phyloP scores from a whole-genome alignment of 192 early-diverging fungal species.

The Backusella parvicylindrica region DNA sequence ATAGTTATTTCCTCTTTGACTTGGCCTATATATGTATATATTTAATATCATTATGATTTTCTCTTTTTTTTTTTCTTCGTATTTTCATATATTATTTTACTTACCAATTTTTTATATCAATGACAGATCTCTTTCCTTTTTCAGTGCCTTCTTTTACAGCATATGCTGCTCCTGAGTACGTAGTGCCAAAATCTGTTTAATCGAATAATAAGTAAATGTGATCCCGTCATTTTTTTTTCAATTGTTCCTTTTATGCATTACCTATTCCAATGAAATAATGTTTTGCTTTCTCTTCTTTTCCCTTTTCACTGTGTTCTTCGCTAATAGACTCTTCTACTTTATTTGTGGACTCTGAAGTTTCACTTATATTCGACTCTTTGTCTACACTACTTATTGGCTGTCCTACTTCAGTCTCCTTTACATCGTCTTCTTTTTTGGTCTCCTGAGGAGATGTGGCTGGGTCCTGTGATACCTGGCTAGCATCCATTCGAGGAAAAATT shows the following conservation, averaged over 20 bases:
- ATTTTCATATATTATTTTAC: not conserved
- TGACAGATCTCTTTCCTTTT: not conserved
- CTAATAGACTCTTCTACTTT: not conserved
- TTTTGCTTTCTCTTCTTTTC: not conserved
- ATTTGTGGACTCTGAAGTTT: not conserved
- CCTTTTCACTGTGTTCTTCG: not conserved
- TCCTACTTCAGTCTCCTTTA: not conserved
- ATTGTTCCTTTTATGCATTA: not conserved
- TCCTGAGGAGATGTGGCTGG: not conserved
- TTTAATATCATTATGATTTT: not conserved
- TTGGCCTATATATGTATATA: slow-evolving; percentile 14
- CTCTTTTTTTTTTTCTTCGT: not conserved
- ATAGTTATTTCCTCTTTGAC: slow-evolving; percentile 22
- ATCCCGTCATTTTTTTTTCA: not conserved
- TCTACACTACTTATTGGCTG: not conserved
- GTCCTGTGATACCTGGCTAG: not conserved
- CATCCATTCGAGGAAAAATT: not conserved
- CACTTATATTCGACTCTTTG: not conserved
- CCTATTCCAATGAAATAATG: not conserved
- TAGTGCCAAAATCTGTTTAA: not conserved
- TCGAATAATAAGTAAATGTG: not conserved
- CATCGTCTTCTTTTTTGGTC: not conserved
- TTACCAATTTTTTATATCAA: not conserved
- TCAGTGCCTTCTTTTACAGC: not conserved
- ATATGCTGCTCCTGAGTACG: not conserved